phyloP scores from a whole-genome alignment of 495 filamentous ascomycete species.

The Xylaria intraflava region DNA sequence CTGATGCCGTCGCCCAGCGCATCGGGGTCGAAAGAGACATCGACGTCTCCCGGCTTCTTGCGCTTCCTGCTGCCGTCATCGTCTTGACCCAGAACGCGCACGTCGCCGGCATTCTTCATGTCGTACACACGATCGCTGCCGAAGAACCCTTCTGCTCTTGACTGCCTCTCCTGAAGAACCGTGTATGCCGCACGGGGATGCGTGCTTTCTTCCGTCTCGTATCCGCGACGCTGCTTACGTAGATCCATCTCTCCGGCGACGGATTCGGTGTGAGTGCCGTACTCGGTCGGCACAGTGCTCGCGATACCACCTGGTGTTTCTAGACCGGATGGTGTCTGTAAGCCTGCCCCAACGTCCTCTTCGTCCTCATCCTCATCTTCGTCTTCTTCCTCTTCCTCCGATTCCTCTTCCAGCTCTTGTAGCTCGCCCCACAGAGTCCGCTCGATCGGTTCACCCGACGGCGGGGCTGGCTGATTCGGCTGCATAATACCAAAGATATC shows the following conservation, averaged over 20 bases:
- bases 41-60: slow-evolving; percentile 92
- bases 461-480: slow-evolving; percentile 44
- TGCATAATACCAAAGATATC: slow-evolving; percentile 87
- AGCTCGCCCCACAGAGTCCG: slow-evolving; percentile 89
- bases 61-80: slow-evolving; percentile 72
- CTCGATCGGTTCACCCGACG: slow-evolving; percentile 77
- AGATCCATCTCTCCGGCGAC: slow-evolving; percentile 86
- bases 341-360: slow-evolving; percentile 57
- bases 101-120: slow-evolving; percentile 42
- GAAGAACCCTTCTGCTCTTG: slow-evolving; percentile 85
- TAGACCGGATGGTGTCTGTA: slow-evolving; percentile 67
- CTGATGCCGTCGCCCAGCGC: slow-evolving; percentile 66
- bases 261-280: slow-evolving; percentile 58
- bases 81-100: slow-evolving; percentile 68
- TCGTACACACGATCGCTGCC: slow-evolving; percentile 91
- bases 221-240: slow-evolving; percentile 78
- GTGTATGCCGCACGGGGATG: slow-evolving; percentile 75
- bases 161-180: slow-evolving; percentile 80
- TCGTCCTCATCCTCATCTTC: slow-evolving; percentile 70
- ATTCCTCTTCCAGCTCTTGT: slow-evolving; percentile 80
- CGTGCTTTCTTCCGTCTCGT: slow-evolving; percentile 76
- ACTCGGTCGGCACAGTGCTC: slow-evolving; percentile 72
- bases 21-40: slow-evolving; percentile 83
- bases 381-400: slow-evolving; percentile 62
- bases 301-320: slow-evolving; percentile 78